These are phyloP conservation scores for Solanum medicagineum DNA, from an alignment of 257 asterid genomes.

Conservation along the genomic window DNA sequence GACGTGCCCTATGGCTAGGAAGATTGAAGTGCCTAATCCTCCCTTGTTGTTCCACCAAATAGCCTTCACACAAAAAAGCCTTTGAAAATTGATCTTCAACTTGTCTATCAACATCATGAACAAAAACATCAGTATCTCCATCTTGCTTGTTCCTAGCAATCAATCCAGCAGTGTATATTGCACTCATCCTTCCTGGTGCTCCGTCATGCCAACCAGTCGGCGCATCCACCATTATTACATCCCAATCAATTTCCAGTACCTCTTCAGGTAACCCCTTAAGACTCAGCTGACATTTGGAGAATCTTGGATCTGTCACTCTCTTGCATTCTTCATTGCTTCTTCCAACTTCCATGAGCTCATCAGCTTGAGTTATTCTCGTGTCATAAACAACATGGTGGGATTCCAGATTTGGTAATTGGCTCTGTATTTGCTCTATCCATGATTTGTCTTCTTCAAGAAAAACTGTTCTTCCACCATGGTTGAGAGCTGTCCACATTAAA, in stretches of 20 bases:
- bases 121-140: conserved; percentile 77
- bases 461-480: conserved; percentile 71
- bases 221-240: conserved; percentile 86
- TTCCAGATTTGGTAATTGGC: conserved; percentile 43
- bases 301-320: conserved; percentile 54
- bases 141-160: conserved; percentile 60
- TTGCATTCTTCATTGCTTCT: conserved; percentile 35
- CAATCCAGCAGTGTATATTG: conserved; percentile 73
- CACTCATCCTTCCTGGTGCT: conserved; percentile 87
- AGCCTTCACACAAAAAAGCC: conserved; percentile 68
- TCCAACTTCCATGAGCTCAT: conserved; percentile 44
- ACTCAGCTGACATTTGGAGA: conserved; percentile 55
- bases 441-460: conserved; percentile 73
- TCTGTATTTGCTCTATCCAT: conserved; percentile 56
- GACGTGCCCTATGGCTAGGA: conserved; percentile 50
- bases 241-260: conserved; percentile 70
- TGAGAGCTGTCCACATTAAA: conserved; percentile 85
- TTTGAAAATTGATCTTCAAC: conserved; percentile 73
- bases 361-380: conserved; percentile 60
- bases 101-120: conserved; percentile 72
- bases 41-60: conserved; percentile 51
- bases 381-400: conserved; percentile 59
- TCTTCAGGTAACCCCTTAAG: conserved; percentile 46
- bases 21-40: conserved; percentile 66
- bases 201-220: conserved; percentile 72